These are phyloP conservation scores for Mortierella hygrophila DNA, from an alignment of 192 early-diverging fungal genomes.

Conservation along the genomic window DNA sequence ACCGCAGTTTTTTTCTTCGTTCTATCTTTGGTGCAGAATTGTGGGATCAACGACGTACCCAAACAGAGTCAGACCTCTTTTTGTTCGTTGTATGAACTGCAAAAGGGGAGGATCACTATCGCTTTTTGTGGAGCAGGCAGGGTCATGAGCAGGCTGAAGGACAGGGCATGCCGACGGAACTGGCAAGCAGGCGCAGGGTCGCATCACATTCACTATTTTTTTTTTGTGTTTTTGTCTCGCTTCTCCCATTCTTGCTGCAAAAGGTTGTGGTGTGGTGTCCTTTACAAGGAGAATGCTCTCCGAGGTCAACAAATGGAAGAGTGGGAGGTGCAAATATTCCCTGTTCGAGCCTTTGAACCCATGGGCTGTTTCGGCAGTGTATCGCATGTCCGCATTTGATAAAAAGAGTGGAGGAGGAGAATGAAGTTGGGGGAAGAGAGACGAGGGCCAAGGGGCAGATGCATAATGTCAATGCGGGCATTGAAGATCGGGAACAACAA, in stretches of 20 bases:
- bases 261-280: background rate
- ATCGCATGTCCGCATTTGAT: background rate
- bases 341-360: background rate
- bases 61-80: background rate
- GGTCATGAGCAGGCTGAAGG: background rate
- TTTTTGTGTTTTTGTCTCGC: background rate
- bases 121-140: background rate
- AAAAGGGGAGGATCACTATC: background rate
- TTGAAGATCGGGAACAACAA: background rate
- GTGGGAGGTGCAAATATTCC: background rate
- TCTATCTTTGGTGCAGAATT: background rate
- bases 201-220: background rate
- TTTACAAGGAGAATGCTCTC: background rate
- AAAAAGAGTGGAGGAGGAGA: background rate
- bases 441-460: background rate
- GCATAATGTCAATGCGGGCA: background rate
- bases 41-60: background rate
- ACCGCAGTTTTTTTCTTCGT: background rate
- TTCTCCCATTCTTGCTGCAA: background rate
- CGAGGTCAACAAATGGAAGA: background rate
- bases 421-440: background rate
- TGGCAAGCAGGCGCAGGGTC: background rate
- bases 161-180: no score
- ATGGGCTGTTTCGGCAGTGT: background rate
- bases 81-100: background rate